Percentiles rank a stretch among this genome's conserved stretches.
These are phyloP conservation scores for Diaporthe citri DNA, from an alignment of 2,329 filamentous ascomycete species.

Conservation along the genomic window DNA sequence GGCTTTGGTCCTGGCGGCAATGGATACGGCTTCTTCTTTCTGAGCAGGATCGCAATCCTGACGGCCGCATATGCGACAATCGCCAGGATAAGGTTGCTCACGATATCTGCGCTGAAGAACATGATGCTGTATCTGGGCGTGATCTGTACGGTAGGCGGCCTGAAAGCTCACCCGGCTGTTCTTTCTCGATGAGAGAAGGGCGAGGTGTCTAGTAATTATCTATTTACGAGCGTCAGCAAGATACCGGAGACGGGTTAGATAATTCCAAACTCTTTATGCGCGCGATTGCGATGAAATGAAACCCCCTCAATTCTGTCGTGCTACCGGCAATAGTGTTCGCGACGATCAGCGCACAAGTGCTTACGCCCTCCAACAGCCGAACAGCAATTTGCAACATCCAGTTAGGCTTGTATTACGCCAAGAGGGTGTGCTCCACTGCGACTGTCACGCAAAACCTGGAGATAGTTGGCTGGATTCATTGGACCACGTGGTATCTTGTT, in stretches of 20 bases:
- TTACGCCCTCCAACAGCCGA: slow-evolving; percentile 10
- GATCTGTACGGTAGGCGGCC: background rate
- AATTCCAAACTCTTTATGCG: background rate
- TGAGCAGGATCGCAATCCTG: background rate
- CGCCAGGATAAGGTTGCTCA: slow-evolving; percentile 15
- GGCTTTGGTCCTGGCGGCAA: slow-evolving; percentile 32
- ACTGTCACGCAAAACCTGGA: background rate
- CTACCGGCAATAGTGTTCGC: background rate
- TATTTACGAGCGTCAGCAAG: background rate
- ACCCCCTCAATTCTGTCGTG: background rate
- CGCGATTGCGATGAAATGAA: background rate
- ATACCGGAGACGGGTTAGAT: background rate
- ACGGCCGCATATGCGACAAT: slow-evolving; percentile 4
- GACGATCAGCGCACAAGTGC: background rate
- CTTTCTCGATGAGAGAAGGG: background rate
- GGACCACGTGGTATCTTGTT: background rate
- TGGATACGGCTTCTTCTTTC: background rate
- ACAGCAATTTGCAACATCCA: background rate
- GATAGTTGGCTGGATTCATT: background rate
- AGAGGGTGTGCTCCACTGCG: background rate
- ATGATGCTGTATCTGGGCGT: background rate
- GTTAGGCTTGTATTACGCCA: slow-evolving; percentile 19
- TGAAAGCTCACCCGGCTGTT: background rate
- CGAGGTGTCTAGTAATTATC: background rate
- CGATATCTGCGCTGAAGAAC: background rate